Evolutionary conservation across 169 alveolate species (phyloP).

Genomic region (Cryptosporidium xiaoi): DNA sequence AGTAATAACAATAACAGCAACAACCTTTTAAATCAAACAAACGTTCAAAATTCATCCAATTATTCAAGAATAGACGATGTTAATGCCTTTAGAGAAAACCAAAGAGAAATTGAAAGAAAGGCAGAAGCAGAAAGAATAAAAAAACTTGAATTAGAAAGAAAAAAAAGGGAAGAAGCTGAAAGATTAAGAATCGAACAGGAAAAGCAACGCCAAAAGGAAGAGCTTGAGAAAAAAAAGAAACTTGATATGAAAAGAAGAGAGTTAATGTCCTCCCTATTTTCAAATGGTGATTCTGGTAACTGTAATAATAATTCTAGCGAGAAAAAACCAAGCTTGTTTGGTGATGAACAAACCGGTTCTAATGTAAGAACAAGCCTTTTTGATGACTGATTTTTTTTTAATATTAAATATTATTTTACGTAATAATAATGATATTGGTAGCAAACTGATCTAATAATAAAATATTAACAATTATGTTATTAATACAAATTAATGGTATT

Average conservation of each 20-base stretch:
- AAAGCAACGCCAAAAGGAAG: slow-evolving; percentile 44
- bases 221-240: slow-evolving; percentile 34
- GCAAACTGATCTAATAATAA: no score
- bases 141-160: slow-evolving; percentile 58
- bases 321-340: slow-evolving; percentile 71
- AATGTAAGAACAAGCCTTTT: slow-evolving; percentile 26
- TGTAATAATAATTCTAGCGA: not conserved
- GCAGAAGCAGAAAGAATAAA: slow-evolving; percentile 64
- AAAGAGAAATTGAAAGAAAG: slow-evolving; percentile 50
- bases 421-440: no score
- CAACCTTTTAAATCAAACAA: not conserved
- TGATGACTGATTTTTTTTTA: slow-evolving; percentile 24
- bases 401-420: not conserved
- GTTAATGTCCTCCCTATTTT: slow-evolving; percentile 48
- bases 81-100: slow-evolving; percentile 22
- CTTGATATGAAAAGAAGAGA: slow-evolving; percentile 56
- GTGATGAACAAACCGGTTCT: slow-evolving; percentile 16
- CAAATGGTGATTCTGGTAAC: not conserved
- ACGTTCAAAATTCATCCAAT: not conserved
- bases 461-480: no score
- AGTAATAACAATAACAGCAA: not conserved
- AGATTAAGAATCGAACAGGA: slow-evolving; percentile 62
- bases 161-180: slow-evolving; percentile 53
- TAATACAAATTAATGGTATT: no score
- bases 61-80: not conserved